phyloP scores from a whole-genome alignment of 768 basidiomycete species.

The Daedaleopsis nitida region DNA sequence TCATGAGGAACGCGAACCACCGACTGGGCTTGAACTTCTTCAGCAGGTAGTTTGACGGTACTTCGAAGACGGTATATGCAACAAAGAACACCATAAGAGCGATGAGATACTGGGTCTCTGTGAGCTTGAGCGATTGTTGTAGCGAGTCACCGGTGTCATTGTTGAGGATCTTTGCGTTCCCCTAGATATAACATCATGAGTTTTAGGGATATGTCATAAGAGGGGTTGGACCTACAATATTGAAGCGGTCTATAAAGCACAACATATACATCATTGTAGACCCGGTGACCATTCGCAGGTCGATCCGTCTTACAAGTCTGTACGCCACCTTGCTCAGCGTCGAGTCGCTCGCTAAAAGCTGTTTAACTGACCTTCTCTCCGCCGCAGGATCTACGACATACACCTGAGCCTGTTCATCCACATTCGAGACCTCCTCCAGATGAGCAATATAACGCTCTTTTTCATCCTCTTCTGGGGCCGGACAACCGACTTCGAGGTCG shows the following conservation, averaged over 20 bases:
- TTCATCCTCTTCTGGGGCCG: background rate
- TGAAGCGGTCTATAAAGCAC: conserved; percentile 29
- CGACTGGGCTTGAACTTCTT: conserved; percentile 39
- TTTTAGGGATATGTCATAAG: background rate
- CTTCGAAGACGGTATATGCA: conserved; percentile 24
- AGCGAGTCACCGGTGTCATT: conserved; percentile 22
- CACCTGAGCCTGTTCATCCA: background rate
- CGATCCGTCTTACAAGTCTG: conserved; percentile 25
- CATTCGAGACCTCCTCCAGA: background rate
- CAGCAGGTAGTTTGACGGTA: conserved; percentile 36
- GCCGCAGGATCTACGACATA: conserved; percentile 4
- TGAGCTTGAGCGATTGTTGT: conserved; percentile 11
- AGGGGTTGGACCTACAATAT: conserved; percentile 22
- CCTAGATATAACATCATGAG: conserved; percentile 7
- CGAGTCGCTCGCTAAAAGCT: background rate
- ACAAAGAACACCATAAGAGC: conserved; percentile 27
- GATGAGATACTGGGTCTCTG: conserved; percentile 21
- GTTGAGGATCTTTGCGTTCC: conserved; percentile 27
- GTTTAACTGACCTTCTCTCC: conserved; percentile 1
- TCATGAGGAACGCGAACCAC: conserved; percentile 44
- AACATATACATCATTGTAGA: conserved; percentile 27
- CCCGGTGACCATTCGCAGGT: conserved; percentile 22
- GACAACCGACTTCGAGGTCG: background rate
- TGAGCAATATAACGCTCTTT: background rate
- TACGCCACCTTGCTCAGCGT: background rate